Evolutionary conservation across 352 stramenopile genomes (phyloP).

Genomic region (Globisporangium spinosum): DNA sequence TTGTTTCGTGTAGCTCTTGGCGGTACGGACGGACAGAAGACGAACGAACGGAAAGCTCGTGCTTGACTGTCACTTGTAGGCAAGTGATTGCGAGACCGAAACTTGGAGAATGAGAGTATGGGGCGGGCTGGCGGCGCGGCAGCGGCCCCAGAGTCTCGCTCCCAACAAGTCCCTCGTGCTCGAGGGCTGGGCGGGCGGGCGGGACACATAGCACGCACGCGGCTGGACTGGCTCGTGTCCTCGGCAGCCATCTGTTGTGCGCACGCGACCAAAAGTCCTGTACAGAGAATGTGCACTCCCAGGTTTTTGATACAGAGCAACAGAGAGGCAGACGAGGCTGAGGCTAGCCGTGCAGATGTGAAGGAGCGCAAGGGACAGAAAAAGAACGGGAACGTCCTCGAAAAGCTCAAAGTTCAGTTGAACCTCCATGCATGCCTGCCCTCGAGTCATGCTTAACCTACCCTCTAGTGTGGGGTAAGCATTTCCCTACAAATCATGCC

Average conservation of each 20-base stretch:
- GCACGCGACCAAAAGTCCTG: too few species aligned
- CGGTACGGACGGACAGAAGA: neutral
- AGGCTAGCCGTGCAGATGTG: neutral
- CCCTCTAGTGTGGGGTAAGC: too few species aligned
- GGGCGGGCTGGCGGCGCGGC: too few species aligned
- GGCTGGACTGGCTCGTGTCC: neutral
- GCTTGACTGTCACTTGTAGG: conserved; percentile 13
- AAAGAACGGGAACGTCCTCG: neutral
- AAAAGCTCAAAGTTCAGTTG: too few species aligned
- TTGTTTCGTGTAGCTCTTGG: neutral
- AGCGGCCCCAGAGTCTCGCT: neutral
- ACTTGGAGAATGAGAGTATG: conserved; percentile 16
- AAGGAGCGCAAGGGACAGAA: neutral
- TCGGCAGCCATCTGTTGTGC: too few species aligned
- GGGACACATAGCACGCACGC: neutral
- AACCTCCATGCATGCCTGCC: too few species aligned
- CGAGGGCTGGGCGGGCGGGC: too few species aligned
- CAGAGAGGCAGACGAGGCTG: neutral
- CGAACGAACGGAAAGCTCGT: neutral
- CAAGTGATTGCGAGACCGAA: conserved; percentile 23
- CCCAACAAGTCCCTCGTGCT: neutral
- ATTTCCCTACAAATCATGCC: too few species aligned
- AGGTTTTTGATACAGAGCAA: neutral
- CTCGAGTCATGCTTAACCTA: too few species aligned
- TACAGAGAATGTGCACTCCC: neutral